Evolutionary conservation across 306 rosid genomes (phyloP).

Genomic region (Lathyrus aphaca): DNA sequence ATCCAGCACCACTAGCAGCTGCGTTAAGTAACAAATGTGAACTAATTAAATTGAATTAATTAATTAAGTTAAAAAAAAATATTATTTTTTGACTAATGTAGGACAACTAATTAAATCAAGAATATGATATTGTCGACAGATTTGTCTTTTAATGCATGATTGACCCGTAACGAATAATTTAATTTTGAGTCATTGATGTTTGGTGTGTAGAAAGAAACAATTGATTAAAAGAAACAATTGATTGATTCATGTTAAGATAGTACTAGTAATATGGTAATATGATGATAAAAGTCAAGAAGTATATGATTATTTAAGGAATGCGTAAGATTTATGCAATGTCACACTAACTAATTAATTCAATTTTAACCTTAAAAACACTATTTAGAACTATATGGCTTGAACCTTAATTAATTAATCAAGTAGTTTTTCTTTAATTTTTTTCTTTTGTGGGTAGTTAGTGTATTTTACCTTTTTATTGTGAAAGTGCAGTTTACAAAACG

Average conservation of each 20-base stretch:
- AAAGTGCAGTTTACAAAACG: neutral
- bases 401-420: neutral
- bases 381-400: slow-evolving; percentile 1
- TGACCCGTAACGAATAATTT: slow-evolving; percentile 33
- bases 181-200: neutral
- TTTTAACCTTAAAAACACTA: slow-evolving; percentile 1
- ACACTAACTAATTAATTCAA: slow-evolving; percentile 1
- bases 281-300: slow-evolving; percentile 33
- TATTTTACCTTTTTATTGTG: neutral
- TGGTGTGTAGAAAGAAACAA: neutral
- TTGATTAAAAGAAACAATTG: neutral
- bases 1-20: slow-evolving; percentile 85
- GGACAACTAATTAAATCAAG: no score
- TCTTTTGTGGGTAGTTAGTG: neutral
- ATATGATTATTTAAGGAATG: slow-evolving; percentile 32
- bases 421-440: neutral
- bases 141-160: slow-evolving; percentile 15
- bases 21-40: slow-evolving; percentile 11
- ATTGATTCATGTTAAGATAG: neutral
- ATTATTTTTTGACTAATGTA: neutral
- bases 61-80: neutral
- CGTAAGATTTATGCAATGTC: slow-evolving; percentile 34
- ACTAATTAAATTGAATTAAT: neutral
- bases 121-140: neutral
- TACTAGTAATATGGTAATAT: neutral